Percentiles rank a stretch among this genome's conserved stretches.
These are phyloP conservation scores for Pichia californica DNA, from an alignment of 805 yeast species.

Conservation along the genomic window DNA sequence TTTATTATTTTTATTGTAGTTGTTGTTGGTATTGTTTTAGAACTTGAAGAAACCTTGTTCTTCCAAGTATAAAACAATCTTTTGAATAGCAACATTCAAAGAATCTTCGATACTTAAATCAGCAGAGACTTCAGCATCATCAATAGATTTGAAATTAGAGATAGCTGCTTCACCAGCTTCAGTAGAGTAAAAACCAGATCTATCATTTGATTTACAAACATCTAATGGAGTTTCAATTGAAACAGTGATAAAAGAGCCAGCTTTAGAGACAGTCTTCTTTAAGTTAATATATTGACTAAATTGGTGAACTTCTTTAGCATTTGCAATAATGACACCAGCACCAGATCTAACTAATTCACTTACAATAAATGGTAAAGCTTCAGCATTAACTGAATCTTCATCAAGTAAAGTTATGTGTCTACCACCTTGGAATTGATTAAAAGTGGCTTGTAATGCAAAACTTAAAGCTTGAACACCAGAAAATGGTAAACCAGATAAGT, in stretches of 20 bases:
- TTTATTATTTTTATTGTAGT: no score
- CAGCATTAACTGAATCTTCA: slow-evolving; percentile 25
- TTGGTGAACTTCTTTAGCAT: slow-evolving; percentile 37
- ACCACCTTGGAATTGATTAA: slow-evolving; percentile 83
- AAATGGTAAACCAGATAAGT: slow-evolving; percentile 53
- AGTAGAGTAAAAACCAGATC: slow-evolving; percentile 43
- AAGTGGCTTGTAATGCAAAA: slow-evolving; percentile 80
- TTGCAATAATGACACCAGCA: slow-evolving; percentile 75
- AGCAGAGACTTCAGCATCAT: slow-evolving; percentile 51
- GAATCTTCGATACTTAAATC: slow-evolving; percentile 44
- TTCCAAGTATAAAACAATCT: slow-evolving; percentile 65
- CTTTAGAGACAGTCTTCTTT: slow-evolving; percentile 38
- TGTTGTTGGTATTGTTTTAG: no score
- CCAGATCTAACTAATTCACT: slow-evolving; percentile 84
- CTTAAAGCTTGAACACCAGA: slow-evolving; percentile 62
- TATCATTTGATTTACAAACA: slow-evolving; percentile 39
- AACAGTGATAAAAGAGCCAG: slow-evolving; percentile 46
- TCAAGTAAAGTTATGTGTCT: slow-evolving; percentile 64
- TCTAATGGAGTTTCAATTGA: slow-evolving; percentile 47
- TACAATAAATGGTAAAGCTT: slow-evolving; percentile 54
- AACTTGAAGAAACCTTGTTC: slow-evolving; percentile 75
- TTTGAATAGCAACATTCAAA: slow-evolving; percentile 66
- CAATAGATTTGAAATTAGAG: slow-evolving; percentile 41
- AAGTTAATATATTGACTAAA: slow-evolving; percentile 37
- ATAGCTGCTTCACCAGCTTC: slow-evolving; percentile 36